Percentiles rank a stretch among this genome's conserved stretches.
Evolutionary conservation across 225 moss, liverwort and hornwort genomes (phyloP).

Genomic region (Asterella californica): DNA sequence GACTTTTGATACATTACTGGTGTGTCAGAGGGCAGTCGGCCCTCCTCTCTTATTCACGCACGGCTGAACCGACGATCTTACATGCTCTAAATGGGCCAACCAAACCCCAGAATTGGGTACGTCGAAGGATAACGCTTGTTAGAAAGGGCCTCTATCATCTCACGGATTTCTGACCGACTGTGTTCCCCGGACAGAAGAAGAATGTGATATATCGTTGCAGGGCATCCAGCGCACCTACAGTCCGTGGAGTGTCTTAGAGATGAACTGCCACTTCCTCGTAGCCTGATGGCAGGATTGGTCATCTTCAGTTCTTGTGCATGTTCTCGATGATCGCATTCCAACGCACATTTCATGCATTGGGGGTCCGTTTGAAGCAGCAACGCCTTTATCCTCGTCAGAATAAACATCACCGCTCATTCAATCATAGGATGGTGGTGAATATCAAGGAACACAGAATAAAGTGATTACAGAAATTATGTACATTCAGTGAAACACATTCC

Average conservation of each 20-base stretch:
- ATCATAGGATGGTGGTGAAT: constrained; percentile 2
- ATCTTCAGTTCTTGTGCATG: background rate
- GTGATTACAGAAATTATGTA: constrained; percentile 34
- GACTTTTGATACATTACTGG: too few relatives aligned
- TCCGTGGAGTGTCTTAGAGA: constrained; percentile 7
- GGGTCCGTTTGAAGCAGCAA: background rate
- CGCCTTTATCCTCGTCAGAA: background rate
- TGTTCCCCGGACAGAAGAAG: background rate
- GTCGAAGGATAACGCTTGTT: background rate
- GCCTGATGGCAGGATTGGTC: background rate
- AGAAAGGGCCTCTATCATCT: background rate
- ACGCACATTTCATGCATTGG: constrained; percentile 20
- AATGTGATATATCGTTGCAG: constrained; percentile 1
- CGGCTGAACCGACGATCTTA: too few relatives aligned
- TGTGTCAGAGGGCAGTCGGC: too few relatives aligned
- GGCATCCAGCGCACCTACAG: constrained; percentile 8
- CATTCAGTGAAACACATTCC: constrained; percentile 23
- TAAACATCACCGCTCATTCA: constrained; percentile 13
- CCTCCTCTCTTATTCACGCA: too few relatives aligned
- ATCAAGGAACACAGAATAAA: constrained; percentile 8
- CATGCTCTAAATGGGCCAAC: too few relatives aligned
- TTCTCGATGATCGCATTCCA: constrained; percentile 1
- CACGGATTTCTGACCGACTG: background rate
- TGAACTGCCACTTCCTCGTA: background rate
- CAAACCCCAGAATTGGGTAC: background rate